Conservation (phyloP, 2,329 filamentous ascomycete species). For the Chrysoporthe deuterocubensis region DNA sequence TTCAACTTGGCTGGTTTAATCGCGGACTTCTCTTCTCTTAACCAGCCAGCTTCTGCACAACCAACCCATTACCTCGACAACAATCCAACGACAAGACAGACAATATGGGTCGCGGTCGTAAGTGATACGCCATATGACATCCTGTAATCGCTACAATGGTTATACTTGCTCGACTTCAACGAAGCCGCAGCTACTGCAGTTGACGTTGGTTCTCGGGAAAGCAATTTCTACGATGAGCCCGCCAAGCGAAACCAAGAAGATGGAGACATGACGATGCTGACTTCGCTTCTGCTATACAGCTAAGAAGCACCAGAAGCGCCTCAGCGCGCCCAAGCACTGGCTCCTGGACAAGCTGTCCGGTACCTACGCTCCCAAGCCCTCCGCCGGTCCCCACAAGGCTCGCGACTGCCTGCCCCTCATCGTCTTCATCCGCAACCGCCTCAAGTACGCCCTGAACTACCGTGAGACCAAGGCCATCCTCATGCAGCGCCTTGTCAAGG, state of each 20-base stretch:
- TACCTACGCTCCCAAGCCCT: slow-evolving; percentile 74
- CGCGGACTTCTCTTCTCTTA: slow-evolving; percentile 16
- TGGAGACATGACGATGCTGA: slow-evolving; percentile 14
- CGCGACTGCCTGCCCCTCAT: slow-evolving; percentile 98
- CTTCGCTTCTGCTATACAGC: slow-evolving; percentile 22
- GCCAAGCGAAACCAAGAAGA: not conserved
- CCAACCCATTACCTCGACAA: slow-evolving; percentile 21
- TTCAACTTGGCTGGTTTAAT: slow-evolving; percentile 6
- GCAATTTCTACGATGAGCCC: slow-evolving; percentile 5
- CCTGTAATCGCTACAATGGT: slow-evolving; percentile 1
- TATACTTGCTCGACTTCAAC: not conserved
- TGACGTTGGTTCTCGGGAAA: not conserved
- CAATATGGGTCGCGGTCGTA: slow-evolving; percentile 32
- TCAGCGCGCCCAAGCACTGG: slow-evolving; percentile 99
- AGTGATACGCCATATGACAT: slow-evolving; percentile 14
- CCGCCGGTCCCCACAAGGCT: slow-evolving; percentile 96
- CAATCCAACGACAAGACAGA: slow-evolving; percentile 23
- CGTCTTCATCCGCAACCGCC: slow-evolving; percentile 94
- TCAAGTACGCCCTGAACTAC: slow-evolving; percentile 99
- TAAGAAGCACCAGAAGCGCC: slow-evolving; percentile 99
- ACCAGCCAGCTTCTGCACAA: slow-evolving; percentile 24
- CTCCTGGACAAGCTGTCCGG: slow-evolving; percentile 99
- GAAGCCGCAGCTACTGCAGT: not conserved
- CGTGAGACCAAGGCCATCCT: slow-evolving; percentile 97
- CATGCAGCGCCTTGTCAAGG: slow-evolving; percentile 99